Conservation (phyloP, 2,329 filamentous ascomycete genomes). For the Acrodontium crateriforme region DNA sequence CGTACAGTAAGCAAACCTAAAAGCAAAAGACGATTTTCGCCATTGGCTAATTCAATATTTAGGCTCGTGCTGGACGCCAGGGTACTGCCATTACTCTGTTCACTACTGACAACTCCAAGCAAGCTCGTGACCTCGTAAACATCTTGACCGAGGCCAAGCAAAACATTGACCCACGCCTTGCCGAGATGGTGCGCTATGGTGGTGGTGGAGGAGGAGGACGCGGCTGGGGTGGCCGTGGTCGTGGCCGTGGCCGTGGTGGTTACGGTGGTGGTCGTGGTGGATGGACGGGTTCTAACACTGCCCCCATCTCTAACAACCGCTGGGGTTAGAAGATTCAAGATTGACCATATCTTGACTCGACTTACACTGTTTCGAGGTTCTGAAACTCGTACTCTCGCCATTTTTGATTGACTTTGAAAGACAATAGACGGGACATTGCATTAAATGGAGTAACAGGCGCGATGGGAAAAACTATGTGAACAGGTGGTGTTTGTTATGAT, state of each 20-base stretch:
- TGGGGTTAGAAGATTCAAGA: constrained; percentile 38
- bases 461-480: too few species aligned
- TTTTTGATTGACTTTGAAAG: too few species aligned
- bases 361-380: too few species aligned
- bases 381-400: too few species aligned
- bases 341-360: too few species aligned
- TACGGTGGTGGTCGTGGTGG: constrained; percentile 21
- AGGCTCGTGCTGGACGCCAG: constrained; percentile 65
- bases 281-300: constrained; percentile 44
- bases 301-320: constrained; percentile 42
- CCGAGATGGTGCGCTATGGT: constrained; percentile 89
- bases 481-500: too few species aligned
- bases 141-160: constrained; percentile 96
- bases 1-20: too few species aligned
- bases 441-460: too few species aligned
- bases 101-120: constrained; percentile 72
- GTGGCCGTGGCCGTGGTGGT: constrained; percentile 38
- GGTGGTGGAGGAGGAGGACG: constrained; percentile 64
- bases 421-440: too few species aligned
- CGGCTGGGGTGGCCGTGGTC: constrained; percentile 46
- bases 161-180: constrained; percentile 87
- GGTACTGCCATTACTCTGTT: constrained; percentile 98
- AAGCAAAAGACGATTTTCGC: too few species aligned
- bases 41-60: too few species aligned
- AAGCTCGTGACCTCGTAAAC: constrained; percentile 85